Evolutionary conservation across 768 basidiomycete species (phyloP), one percentile per base, ranked within the genome.

Genomic region (Trametes punicea): DNA sequence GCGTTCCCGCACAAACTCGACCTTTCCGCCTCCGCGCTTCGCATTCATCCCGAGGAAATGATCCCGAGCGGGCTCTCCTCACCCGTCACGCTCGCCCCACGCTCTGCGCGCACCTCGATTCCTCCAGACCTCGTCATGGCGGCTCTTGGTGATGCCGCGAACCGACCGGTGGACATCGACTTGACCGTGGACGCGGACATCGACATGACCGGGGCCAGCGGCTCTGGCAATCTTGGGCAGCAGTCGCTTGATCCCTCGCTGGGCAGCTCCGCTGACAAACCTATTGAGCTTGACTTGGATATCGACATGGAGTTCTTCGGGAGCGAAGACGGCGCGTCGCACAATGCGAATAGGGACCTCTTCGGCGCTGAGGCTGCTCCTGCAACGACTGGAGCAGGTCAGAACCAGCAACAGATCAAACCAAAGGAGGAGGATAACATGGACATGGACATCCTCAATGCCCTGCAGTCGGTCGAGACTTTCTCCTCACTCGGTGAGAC

Each of bases 21-120:
- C 64, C 76, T 93, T 5, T 88, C 90, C n/a, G 76, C 86, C 1
- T 71, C 83, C 11, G 74, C 83, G 10, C 75, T 90, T 52, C 82
- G 83, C 42, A 77, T 89, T 26, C 71, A 80, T n/a, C 75, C 85
- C 0, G 84, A 85, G 39, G 87, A 89, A 62, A 78, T 75, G 6
- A 72, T 79, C 5, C 73, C 79, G 1, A 83, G 77, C 42, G 83
- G 84, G 1, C 73, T 90, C 44, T 77, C 85, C 26, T 91, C 89
- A 6, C 90, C 90, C 6, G 90, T 92, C 29, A 88, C 85, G 4
- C 78, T 93, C 33, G 90, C 88, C 0, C 90, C 90, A 1, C 87
- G 83, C 64, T 89, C 90, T 5, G 87, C 87, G 42, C 81, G 86
- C 3, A 77, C 85, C 2, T 63, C 65, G 1, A 51, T 68, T 8